These are phyloP conservation scores for Pichia membranifaciens DNA, from an alignment of 805 yeast genomes.

Conservation along the genomic window DNA sequence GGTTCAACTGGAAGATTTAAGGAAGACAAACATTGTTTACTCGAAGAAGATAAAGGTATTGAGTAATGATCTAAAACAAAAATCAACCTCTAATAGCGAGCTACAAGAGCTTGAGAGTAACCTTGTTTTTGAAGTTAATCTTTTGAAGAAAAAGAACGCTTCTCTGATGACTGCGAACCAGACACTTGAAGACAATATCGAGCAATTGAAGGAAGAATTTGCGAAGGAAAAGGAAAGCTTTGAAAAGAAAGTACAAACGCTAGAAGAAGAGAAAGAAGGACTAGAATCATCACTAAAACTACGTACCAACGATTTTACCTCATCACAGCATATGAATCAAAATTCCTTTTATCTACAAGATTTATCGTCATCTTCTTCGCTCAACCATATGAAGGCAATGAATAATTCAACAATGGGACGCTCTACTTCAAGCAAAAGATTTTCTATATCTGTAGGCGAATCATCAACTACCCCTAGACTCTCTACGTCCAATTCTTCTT, in stretches of 20 bases:
- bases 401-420: constrained; percentile 17
- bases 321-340: constrained; percentile 5
- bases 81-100: constrained; percentile 25
- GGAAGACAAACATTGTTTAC: constrained; percentile 26
- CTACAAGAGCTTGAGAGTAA: constrained; percentile 21
- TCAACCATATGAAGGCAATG: constrained; percentile 15
- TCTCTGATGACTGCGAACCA: constrained; percentile 22
- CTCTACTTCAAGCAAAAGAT: constrained; percentile 24
- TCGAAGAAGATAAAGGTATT: constrained; percentile 27
- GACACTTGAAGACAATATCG: constrained; percentile 17
- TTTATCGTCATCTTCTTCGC: constrained; percentile 23
- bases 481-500: constrained; percentile 4
- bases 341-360: constrained; percentile 29
- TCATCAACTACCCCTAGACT: constrained; percentile 43
- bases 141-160: constrained; percentile 16
- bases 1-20: constrained; percentile 37
- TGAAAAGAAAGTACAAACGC: constrained; percentile 21
- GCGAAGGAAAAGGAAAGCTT: constrained; percentile 23
- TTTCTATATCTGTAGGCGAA: constrained; percentile 38
- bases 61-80: constrained; percentile 34
- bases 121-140: constrained; percentile 22
- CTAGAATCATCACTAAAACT: constrained; percentile 15
- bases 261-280: constrained; percentile 27
- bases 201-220: constrained; percentile 24
- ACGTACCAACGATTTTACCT: constrained; percentile 8